Evolutionary conservation across 2,329 filamentous ascomycete genomes (phyloP), one percentile per base, ranked within the genome.

Genomic region (Curvularia eragrostidis): DNA sequence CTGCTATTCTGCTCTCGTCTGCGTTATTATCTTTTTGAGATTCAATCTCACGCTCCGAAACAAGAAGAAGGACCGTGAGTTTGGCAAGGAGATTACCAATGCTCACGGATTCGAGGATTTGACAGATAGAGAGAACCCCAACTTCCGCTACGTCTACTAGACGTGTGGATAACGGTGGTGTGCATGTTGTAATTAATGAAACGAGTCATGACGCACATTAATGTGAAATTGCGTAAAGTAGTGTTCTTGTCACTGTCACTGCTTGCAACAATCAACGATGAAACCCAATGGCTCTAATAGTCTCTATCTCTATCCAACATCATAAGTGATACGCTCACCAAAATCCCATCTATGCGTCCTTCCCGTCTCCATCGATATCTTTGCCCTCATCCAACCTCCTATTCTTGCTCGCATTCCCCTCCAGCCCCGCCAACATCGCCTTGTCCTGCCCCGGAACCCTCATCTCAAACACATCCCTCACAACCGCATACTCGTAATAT

Each of bases 1-100:
- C 13, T 91, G 89, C 76, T 91, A 91, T 72, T 77, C 79, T 0
- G 76, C 85, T 26, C 79, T 90, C 23, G 84, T 88, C 1, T 26
- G 86, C 3, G 81, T 86, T 4, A 82, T 90, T 19, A 50, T 86
- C 2, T 81, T 78, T 59, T 78, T 90, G 65, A 79, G 88, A 21
- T 87, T 83, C 76, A 82, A 89, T 58, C 79, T 90, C 15, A 76
- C 68, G 7, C 66, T 76, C 1, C 79, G 89, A 76, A 90, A 91
- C 65, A 84, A 79, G 70, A 83, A 79, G 72, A 84, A 85, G 55
- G 85, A 87, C 52, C 73, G 75, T 3, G 65, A 70, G 56, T 70
- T 70, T 48, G 68, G 68, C 15, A 57, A 84, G 52, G 74, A 70
- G 7, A 68, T 63, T 32, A 64, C 52, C 28, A 50, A 42, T 3